A percentile compares a stretch with the other conserved stretches of the same genome.
Evolutionary conservation across 2,329 filamentous ascomycete species (phyloP).

Genomic region (Penicillium sclerotiorum): DNA sequence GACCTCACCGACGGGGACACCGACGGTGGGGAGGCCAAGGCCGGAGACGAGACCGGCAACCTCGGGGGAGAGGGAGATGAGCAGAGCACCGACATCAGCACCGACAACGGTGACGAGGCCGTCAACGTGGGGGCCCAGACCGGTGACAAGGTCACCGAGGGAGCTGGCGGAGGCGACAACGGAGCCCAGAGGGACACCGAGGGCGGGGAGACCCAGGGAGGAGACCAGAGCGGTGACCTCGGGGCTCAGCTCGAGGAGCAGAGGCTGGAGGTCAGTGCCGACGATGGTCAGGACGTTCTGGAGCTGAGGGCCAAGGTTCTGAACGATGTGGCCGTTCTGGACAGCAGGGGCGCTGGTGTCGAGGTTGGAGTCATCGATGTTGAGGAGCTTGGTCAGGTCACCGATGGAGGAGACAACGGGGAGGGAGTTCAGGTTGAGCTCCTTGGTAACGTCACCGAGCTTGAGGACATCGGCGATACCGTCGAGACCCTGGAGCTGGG

Average conservation of each 20-base stretch:
- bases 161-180: slow-evolving; percentile 30
- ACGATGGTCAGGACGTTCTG: slow-evolving; percentile 34
- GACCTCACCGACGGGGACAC: slow-evolving; percentile 30
- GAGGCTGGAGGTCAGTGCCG: slow-evolving; percentile 28
- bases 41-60: slow-evolving; percentile 31
- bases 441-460: slow-evolving; percentile 21
- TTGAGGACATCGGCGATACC: slow-evolving; percentile 19
- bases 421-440: slow-evolving; percentile 20
- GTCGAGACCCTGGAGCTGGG: slow-evolving; percentile 14
- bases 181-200: slow-evolving; percentile 29
- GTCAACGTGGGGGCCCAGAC: slow-evolving; percentile 28
- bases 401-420: slow-evolving; percentile 20
- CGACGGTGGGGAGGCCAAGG: slow-evolving; percentile 33
- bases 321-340: slow-evolving; percentile 32
- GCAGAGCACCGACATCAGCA: slow-evolving; percentile 32
- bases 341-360: slow-evolving; percentile 12
- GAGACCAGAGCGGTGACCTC: slow-evolving; percentile 31
- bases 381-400: slow-evolving; percentile 22
- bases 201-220: slow-evolving; percentile 31
- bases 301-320: slow-evolving; percentile 33
- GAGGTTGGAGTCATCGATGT: slow-evolving; percentile 18
- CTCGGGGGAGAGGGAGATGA: slow-evolving; percentile 32
- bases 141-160: slow-evolving; percentile 30
- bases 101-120: slow-evolving; percentile 34
- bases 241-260: slow-evolving; percentile 36